Conservation (phyloP, 2,329 filamentous ascomycete genomes). For the Rhinocladiella mackenziei region DNA sequence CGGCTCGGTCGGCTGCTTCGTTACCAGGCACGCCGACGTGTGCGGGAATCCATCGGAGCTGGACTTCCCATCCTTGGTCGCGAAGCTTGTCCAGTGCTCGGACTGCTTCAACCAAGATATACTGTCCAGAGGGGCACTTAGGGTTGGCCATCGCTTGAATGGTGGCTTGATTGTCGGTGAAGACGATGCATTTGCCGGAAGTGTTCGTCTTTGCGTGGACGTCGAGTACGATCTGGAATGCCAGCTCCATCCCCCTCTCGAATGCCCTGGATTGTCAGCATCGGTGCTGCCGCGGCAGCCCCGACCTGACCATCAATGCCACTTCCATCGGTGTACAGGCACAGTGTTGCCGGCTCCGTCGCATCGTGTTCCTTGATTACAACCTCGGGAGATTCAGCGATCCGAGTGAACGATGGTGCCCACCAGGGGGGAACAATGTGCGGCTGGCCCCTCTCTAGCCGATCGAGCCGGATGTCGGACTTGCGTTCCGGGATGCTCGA, state of each 20-base stretch:
- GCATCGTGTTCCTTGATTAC: constrained; percentile 22
- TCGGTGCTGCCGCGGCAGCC: constrained; percentile 27
- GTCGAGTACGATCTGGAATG: constrained; percentile 30
- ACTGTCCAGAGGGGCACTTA: constrained; percentile 31
- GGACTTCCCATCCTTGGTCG: constrained; percentile 14
- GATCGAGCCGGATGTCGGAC: constrained; percentile 17
- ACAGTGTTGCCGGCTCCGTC: constrained; percentile 15
- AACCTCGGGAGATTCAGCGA: constrained; percentile 15
- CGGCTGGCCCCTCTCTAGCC: constrained; percentile 24
- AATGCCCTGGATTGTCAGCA: constrained; percentile 2
- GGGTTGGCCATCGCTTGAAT: constrained; percentile 32
- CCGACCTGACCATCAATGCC: constrained; percentile 32
- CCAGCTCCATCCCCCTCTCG: constrained; percentile 29
- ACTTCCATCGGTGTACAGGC: constrained; percentile 29
- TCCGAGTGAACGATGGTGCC: constrained; percentile 17
- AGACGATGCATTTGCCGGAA: constrained; percentile 30
- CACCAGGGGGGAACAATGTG: constrained; percentile 25
- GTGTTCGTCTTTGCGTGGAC: constrained; percentile 14
- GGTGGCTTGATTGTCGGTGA: constrained; percentile 35
- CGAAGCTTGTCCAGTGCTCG: constrained; percentile 9
- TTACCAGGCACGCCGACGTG: constrained; percentile 3
- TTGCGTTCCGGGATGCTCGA: constrained; percentile 23
- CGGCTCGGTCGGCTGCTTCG: constrained; percentile 4
- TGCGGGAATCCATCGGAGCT: constrained; percentile 9
- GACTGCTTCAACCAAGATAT: constrained; percentile 25